Evolutionary conservation across 2,329 filamentous ascomycete species (phyloP), one percentile per base, ranked within the genome.

Genomic region (Penicillium occitanis): DNA sequence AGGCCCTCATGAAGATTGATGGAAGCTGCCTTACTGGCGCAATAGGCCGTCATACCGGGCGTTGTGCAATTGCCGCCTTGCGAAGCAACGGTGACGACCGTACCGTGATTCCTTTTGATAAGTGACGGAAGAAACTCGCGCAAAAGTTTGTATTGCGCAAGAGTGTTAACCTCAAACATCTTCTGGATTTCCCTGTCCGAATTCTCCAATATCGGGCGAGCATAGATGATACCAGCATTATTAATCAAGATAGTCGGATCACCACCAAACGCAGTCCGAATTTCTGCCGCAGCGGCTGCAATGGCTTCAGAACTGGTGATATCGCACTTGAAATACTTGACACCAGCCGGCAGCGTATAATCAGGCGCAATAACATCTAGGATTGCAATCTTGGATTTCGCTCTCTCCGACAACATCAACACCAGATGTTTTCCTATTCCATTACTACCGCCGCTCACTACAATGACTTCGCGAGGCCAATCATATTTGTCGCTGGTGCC

Each of bases 401-500:
- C 86, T 67, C 79, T 81, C 74, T 88, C 85, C 0, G 87, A 88
- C n/a, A 95, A 81, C 63, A 89, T 75, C 69, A 84, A 82, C 14
- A 90, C 90, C 2, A 92, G 83, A 44, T 84, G 79, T 22, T 84
- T 86, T 14, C 91, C 91, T 72, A 94, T 92, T 0, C 91, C 91
- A 65, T 87, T 86, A 50, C 88, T 87, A 7, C 91, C 91, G 7
- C 91, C 91, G 0, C 91, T 93, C 22, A 93, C 83, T 51, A 93
- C 80, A 2, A 91, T 88, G 61, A 93, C 83, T 78, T 93, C 90
- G 61, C 83, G 84, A 25, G 82, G 78, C 89, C 90, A 92, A 70
- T 78, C 71, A 55, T 76, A 77, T 44, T 71, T 70, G 67, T 76
- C 78, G 25, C 69, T 70, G 55, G 70, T 65, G 55, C 69, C 74